Conservation (phyloP, 129 eudicot genomes). For the Chrysanthemum seticuspe region DNA sequence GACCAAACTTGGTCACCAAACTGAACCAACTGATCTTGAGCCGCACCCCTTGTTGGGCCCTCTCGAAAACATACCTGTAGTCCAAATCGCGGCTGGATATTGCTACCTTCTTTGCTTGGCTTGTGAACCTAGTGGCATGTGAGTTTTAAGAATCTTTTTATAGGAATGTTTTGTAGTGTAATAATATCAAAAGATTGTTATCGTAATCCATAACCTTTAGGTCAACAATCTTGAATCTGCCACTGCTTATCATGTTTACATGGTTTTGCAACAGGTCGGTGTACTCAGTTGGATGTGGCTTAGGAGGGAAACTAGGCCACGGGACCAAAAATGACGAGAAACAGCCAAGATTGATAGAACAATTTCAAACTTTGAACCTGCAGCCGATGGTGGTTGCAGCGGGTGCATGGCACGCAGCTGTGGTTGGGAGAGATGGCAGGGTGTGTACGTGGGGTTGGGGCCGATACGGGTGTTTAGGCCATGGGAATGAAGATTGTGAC, state of each 20-base stretch:
- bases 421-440: conserved; percentile 87
- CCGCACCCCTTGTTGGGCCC: conserved; percentile 83
- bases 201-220: not conserved
- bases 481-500: conserved; percentile 94
- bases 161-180: not conserved
- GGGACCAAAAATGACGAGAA: conserved; percentile 80
- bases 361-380: conserved; percentile 65
- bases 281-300: conserved; percentile 96
- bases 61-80: conserved; percentile 83
- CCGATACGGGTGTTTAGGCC: conserved; percentile 89
- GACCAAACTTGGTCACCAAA: conserved; percentile 91
- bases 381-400: conserved; percentile 93
- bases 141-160: conserved; percentile 29
- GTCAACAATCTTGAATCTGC: not conserved
- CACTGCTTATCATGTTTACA: not conserved
- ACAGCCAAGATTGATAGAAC: conserved; percentile 79
- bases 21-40: conserved; percentile 69
- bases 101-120: conserved; percentile 94
- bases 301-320: conserved; percentile 96
- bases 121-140: conserved; percentile 92
- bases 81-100: conserved; percentile 97
- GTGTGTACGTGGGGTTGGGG: conserved; percentile 99
- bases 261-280: conserved; percentile 63
- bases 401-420: conserved; percentile 99
- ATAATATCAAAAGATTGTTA: not conserved